Evolutionary conservation across 2,329 filamentous ascomycete species (phyloP).

Genomic region (Drechslera avenae): DNA sequence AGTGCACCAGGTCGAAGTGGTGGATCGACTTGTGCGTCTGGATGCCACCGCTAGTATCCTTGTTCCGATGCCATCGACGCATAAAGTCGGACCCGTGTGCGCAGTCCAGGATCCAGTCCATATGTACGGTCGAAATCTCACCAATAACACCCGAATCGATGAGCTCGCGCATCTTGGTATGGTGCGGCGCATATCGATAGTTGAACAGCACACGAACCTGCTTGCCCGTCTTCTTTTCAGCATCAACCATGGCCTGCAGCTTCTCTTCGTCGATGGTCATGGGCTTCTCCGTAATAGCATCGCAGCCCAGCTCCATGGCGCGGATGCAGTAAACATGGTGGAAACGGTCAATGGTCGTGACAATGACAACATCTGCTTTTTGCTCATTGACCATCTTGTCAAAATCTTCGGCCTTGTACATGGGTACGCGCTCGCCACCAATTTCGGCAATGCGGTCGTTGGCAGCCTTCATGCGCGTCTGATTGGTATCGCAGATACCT

Average conservation of each 20-base stretch:
- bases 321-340: conserved; percentile 65
- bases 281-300: conserved; percentile 67
- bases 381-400: conserved; percentile 63
- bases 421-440: conserved; percentile 57
- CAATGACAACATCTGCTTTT: conserved; percentile 64
- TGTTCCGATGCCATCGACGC: conserved; percentile 67
- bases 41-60: conserved; percentile 63
- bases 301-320: conserved; percentile 63
- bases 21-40: conserved; percentile 68
- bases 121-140: conserved; percentile 61
- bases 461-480: conserved; percentile 63
- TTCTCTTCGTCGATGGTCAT: conserved; percentile 66
- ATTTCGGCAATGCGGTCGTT: conserved; percentile 57
- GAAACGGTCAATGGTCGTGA: conserved; percentile 67
- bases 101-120: conserved; percentile 68
- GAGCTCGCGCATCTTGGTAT: conserved; percentile 63
- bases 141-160: conserved; percentile 62
- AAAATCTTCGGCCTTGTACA: conserved; percentile 61
- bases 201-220: conserved; percentile 66
- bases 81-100: conserved; percentile 67
- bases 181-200: conserved; percentile 68
- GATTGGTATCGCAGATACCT: conserved; percentile 64
- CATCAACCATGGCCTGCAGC: conserved; percentile 60
- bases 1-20: conserved; percentile 68
- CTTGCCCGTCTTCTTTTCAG: conserved; percentile 57